phyloP scores from a whole-genome alignment of 139 green algal species.

The Chlorella sp. region DNA sequence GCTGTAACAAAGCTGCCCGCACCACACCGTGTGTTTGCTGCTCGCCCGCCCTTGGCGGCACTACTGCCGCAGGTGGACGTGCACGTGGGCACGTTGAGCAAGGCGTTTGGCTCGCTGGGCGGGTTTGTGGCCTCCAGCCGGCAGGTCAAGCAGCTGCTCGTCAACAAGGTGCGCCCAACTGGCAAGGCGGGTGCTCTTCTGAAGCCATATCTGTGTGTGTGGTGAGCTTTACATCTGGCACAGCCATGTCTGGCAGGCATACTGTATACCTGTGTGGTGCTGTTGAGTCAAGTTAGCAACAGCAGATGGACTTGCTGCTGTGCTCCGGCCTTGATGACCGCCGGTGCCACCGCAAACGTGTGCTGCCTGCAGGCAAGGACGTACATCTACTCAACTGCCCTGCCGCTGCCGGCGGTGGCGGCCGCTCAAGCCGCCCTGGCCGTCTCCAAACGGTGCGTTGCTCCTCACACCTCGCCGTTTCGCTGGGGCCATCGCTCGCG shows the following conservation, averaged over 20 bases:
- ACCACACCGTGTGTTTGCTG: too few relatives aligned
- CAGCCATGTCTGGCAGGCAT: background rate
- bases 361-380: constrained; percentile 34
- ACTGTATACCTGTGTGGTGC: background rate
- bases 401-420: constrained; percentile 73
- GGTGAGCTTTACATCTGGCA: too few relatives aligned
- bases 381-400: constrained; percentile 79
- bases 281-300: background rate
- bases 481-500: too few relatives aligned
- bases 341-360: background rate
- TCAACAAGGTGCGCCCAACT: constrained; percentile 45
- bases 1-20: too few relatives aligned
- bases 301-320: background rate
- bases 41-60: too few relatives aligned
- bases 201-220: too few relatives aligned
- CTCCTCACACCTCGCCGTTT: background rate
- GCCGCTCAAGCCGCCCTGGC: constrained; percentile 62
- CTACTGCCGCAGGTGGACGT: constrained; percentile 71
- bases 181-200: too few relatives aligned
- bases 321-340: background rate
- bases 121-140: constrained; percentile 78
- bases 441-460: constrained; percentile 40
- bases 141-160: constrained; percentile 53
- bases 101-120: constrained; percentile 79
- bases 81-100: constrained; percentile 90